Base-by-base conservation (phyloP, 2,329 filamentous ascomycete genomes). In the Microsporum audouinii region DNA sequence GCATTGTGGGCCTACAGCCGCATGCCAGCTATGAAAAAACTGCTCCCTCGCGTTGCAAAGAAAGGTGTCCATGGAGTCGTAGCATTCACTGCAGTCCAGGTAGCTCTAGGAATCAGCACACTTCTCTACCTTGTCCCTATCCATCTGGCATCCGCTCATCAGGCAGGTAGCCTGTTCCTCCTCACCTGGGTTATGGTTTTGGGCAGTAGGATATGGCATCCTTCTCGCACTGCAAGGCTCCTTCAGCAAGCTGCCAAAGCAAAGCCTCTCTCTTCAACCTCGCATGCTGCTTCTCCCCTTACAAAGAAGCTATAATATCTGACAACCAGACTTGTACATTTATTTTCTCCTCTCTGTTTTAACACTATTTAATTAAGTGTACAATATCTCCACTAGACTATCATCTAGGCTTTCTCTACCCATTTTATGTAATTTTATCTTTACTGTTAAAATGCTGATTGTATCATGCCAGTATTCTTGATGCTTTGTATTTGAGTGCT, bases 121-220 rank as follows among this genome's bases (percentile, higher is more conserved):
- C 80, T 99, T 63, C 86, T 96, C 68, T 97, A 96, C 77, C 86
- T 99, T 72, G 91, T 99, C 0, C 94, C 95, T 3, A 88, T 87
- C 1, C 87, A 88, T 64, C 78, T 99, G 7, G 94, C 92, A 0
- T 91, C 92, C 2, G 86, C 89, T 5, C 94, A 99, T 74, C 94
- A 99, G 76, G 94, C 94, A 1, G 92, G 94, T 43, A 89, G 87
- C 63, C 76, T 99, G 66, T 89, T 89, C 1, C 78, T 99, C 23
- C 76, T 99, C 63, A 95, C 89, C 0, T 90, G 89, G 51, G 87
- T 87, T 0, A 78, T 96, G 27, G 81, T 96, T 0, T 78, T 96
- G 41, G 89, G 88, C 8, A 90, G 87, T 68, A 82, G 90, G 45
- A 75, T 95, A 60, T 88, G 88, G 76, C 80, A 91, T 59, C 88